Evolutionary conservation across 2,329 filamentous ascomycete species (phyloP), one percentile per base, ranked within the genome.

Genomic region (Phialemoniopsis sp.): DNA sequence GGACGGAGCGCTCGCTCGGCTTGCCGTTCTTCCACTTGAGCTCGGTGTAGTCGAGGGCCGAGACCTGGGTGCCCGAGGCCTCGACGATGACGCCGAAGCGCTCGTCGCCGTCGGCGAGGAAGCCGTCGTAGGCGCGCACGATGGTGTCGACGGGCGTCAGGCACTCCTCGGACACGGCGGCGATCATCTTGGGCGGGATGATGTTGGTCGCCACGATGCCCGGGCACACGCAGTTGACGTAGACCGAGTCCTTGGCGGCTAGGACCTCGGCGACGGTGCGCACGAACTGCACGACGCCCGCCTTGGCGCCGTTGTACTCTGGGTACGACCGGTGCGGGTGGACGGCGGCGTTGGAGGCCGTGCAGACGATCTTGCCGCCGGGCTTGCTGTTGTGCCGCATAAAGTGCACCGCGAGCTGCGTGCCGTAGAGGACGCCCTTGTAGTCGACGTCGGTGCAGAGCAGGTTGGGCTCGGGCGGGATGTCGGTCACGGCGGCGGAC

Each of bases 261-360:
- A 70, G 47, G 4, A 70, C 31, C 1, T 57, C 60, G 2, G 64
- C 63, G 29, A 59, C 45, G 2, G 57, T 59, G 10, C 64, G 61
- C 4, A 68, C 58, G 43, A 68, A 70, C 17, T 58, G 53, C 26
- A 62, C 53, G 8, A 72, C 62, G 1, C 63, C 72, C 4, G 72
- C 68, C 46, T 76, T 76, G 8, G 70, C 65, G n/a, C 67, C 67
- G 38, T 61, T 64, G 50, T 76, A 75, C 46, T 75, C 66, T 0
- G 72, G 70, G 41, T 66, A 68, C 0, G 61, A 56, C 8, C 54
- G 44, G 42, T 69, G 64, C 1, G 72, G 68, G 35, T 66, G 64
- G 2, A 73, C 45, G 2, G 56, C 66, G 3, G 64, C 62, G 41
- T 67, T 62, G 42, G 63, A 70, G 3, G 60, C 58, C 1, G 69